Evolutionary conservation across 2,329 filamentous ascomycete species (phyloP).

Genomic region (Aspergillus thermomutatus): DNA sequence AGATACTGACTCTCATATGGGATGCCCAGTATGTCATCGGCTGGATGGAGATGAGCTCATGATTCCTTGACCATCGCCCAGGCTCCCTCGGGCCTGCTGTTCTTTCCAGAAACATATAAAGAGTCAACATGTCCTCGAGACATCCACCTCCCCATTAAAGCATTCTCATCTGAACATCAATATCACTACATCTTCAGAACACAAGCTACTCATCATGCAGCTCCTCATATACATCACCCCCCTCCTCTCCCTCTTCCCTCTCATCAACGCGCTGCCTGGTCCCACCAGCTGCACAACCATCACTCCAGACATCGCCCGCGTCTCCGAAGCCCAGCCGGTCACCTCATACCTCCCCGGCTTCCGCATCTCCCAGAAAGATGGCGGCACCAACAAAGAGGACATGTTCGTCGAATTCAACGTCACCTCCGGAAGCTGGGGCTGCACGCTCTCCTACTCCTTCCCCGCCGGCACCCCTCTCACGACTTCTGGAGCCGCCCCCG

Average conservation of each 20-base stretch:
- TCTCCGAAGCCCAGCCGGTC: slow-evolving; percentile 4
- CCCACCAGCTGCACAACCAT: slow-evolving; percentile 5
- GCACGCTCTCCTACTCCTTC: slow-evolving; percentile 8
- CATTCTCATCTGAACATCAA: background rate
- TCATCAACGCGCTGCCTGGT: background rate
- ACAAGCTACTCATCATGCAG: slow-evolving; percentile 3
- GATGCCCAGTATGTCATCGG: background rate
- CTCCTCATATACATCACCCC: background rate
- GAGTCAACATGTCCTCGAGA: background rate
- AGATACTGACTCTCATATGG: background rate
- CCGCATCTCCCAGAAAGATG: slow-evolving; percentile 4
- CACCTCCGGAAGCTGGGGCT: slow-evolving; percentile 6
- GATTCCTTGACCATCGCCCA: background rate
- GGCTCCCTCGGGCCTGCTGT: too few relatives aligned
- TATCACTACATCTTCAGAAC: background rate
- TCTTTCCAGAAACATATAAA: background rate
- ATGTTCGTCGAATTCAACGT: slow-evolving; percentile 9
- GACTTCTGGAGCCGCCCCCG: slow-evolving; percentile 1
- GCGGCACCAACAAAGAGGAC: slow-evolving; percentile 5
- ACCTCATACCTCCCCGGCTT: slow-evolving; percentile 6
- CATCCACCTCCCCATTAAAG: background rate
- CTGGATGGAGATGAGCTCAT: background rate
- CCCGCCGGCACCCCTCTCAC: slow-evolving; percentile 1
- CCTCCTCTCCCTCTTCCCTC: background rate
- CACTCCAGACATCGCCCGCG: slow-evolving; percentile 3